These are phyloP conservation scores for Harringtonia aguacate DNA, from an alignment of 2,329 filamentous ascomycete species.

Conservation along the genomic window DNA sequence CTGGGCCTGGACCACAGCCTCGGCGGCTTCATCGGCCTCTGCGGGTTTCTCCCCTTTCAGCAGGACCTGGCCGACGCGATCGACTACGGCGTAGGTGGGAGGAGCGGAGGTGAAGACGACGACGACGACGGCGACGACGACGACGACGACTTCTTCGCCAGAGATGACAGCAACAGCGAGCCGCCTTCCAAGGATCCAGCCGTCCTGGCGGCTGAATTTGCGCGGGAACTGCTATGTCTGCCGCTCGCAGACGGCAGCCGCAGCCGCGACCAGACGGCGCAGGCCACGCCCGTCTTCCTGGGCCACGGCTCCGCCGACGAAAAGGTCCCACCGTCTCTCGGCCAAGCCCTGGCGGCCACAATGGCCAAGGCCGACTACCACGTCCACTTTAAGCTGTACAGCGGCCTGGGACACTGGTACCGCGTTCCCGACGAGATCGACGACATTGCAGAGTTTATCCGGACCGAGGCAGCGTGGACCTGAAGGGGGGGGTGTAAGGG, in stretches of 20 bases:
- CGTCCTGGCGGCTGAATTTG: neutral
- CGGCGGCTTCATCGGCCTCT: constrained; percentile 35
- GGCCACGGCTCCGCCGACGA: constrained; percentile 30
- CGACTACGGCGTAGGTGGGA: constrained; percentile 12
- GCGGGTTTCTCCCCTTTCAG: constrained; percentile 32
- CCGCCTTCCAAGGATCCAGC: no score
- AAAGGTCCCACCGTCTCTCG: constrained; percentile 22
- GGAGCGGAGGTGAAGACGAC: neutral
- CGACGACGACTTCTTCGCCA: neutral
- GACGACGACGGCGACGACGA: neutral
- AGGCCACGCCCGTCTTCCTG: constrained; percentile 28
- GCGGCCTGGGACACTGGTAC: constrained; percentile 34
- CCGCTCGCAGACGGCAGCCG: neutral
- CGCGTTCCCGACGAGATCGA: constrained; percentile 36
- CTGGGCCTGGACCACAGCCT: constrained; percentile 25
- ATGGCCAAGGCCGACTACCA: constrained; percentile 21
- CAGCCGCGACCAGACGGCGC: constrained; percentile 5
- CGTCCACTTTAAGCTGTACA: constrained; percentile 28
- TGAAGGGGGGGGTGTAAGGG: no score
- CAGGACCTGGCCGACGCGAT: constrained; percentile 20
- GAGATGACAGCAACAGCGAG: no score
- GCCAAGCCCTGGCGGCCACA: constrained; percentile 18
- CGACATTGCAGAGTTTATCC: constrained; percentile 26
- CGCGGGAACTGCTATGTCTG: neutral
- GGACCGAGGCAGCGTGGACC: no score